These are phyloP conservation scores for Coemansia sp. DNA, from an alignment of 192 early-diverging fungal genomes.

Conservation along the genomic window DNA sequence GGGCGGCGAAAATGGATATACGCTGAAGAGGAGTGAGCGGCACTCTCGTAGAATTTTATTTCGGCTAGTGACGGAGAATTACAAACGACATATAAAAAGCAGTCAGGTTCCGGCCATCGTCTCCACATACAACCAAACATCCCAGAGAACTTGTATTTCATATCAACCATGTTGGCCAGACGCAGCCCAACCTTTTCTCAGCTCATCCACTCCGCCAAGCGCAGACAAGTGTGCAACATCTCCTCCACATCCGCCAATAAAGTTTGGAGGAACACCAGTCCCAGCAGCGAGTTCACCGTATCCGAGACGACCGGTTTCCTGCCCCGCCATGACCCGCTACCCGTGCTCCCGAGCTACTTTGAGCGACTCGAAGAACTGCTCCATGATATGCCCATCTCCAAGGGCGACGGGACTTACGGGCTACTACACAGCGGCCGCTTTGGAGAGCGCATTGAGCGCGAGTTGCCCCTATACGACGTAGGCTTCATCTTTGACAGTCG, in stretches of 20 bases:
- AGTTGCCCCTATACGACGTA: conserved; percentile 74
- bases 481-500: conserved; percentile 66
- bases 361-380: conserved; percentile 68
- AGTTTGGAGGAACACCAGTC: conserved; percentile 29
- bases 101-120: not conserved
- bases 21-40: not conserved
- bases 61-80: not conserved
- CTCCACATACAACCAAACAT: not conserved
- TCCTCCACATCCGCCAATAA: not conserved
- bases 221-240: not conserved
- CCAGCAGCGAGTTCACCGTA: conserved; percentile 51
- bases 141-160: not conserved
- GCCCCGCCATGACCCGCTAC: conserved; percentile 67
- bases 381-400: conserved; percentile 74
- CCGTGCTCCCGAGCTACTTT: conserved; percentile 68
- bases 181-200: not conserved
- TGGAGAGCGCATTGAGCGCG: conserved; percentile 71
- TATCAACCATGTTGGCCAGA: not conserved
- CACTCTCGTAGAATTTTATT: conserved; percentile 3
- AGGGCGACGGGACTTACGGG: conserved; percentile 67
- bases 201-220: not conserved
- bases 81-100: not conserved
- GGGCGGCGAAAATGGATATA: not conserved
- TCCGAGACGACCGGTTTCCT: conserved; percentile 57
- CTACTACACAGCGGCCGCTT: conserved; percentile 77